These are phyloP conservation scores for Dioszegia aurantiaca DNA, from an alignment of 768 basidiomycete species.

Conservation along the genomic window DNA sequence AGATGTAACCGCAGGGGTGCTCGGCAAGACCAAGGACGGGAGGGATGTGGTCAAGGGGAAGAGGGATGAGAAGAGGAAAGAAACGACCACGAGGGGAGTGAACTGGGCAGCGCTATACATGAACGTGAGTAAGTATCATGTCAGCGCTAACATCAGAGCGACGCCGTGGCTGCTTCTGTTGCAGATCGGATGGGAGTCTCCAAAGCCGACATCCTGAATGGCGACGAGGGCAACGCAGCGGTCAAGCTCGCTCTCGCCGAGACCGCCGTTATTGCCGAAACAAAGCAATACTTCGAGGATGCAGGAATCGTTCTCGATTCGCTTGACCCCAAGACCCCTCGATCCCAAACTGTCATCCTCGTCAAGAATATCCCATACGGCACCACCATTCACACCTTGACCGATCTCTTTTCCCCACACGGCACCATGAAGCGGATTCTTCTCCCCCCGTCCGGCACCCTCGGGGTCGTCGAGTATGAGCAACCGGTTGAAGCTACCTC, in stretches of 20 bases:
- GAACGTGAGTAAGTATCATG: slow-evolving; percentile 69
- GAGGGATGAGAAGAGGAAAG: slow-evolving; percentile 50
- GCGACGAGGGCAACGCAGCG: slow-evolving; percentile 64
- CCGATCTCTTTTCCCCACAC: slow-evolving; percentile 71
- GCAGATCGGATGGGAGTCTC: slow-evolving; percentile 81
- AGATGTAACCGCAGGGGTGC: slow-evolving; percentile 30
- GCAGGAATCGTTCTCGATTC: slow-evolving; percentile 52
- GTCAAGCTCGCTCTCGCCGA: slow-evolving; percentile 95
- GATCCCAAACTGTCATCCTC: slow-evolving; percentile 76
- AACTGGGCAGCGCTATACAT: slow-evolving; percentile 75
- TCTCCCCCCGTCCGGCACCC: slow-evolving; percentile 86
- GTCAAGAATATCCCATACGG: slow-evolving; percentile 97
- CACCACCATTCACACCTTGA: slow-evolving; percentile 71
- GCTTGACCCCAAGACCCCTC: slow-evolving; percentile 36
- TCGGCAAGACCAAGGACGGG: slow-evolving; percentile 43
- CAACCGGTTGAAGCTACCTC: slow-evolving; percentile 66
- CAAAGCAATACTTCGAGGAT: slow-evolving; percentile 77
- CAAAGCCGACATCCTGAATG: slow-evolving; percentile 83
- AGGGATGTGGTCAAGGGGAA: slow-evolving; percentile 42
- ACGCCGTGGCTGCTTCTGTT: slow-evolving; percentile 86
- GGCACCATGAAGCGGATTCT: slow-evolving; percentile 70
- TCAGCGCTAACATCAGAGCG: slow-evolving; percentile 60
- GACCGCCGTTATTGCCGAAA: slow-evolving; percentile 92
- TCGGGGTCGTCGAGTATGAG: slow-evolving; percentile 86
- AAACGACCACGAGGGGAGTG: slow-evolving; percentile 38